A percentile compares a stretch with the other conserved stretches of the same genome.
Conservation (phyloP, 1,284 basidiomycete genomes). For the Neotropicomus parvogracilis region DNA sequence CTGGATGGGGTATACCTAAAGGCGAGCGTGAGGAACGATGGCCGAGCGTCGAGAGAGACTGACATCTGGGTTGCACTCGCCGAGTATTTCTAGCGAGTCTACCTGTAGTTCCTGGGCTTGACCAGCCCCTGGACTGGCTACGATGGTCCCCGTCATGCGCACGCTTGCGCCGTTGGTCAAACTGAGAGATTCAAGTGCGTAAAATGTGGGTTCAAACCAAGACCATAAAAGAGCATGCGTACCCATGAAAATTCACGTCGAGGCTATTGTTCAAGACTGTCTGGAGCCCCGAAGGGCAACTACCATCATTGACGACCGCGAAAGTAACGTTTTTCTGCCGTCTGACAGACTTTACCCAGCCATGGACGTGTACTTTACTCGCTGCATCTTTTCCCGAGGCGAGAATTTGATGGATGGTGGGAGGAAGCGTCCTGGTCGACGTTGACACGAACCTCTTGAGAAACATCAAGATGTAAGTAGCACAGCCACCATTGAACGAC, state of each 20-base stretch:
- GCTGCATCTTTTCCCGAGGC: slow-evolving; percentile 22
- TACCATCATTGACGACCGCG: slow-evolving; percentile 81
- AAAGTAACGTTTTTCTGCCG: slow-evolving; percentile 86
- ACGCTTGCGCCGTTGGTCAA: slow-evolving; percentile 75
- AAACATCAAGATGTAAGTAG: slow-evolving; percentile 21
- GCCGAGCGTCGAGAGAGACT: slow-evolving; percentile 18
- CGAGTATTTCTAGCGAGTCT: slow-evolving; percentile 61
- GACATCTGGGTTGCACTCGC: slow-evolving; percentile 73
- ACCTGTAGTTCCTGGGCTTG: slow-evolving; percentile 79
- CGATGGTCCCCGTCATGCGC: slow-evolving; percentile 61
- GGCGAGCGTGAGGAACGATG: slow-evolving; percentile 9
- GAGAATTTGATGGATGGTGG: slow-evolving; percentile 58
- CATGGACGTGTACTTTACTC: slow-evolving; percentile 46
- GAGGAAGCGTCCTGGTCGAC: slow-evolving; percentile 36
- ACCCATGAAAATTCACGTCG: slow-evolving; percentile 19
- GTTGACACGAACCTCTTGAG: slow-evolving; percentile 29
- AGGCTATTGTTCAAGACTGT: slow-evolving; percentile 56
- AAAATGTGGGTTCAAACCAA: background rate
- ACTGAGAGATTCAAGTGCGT: slow-evolving; percentile 31
- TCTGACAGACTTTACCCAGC: slow-evolving; percentile 83
- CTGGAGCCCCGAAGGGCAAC: slow-evolving; percentile 64
- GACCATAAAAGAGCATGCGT: background rate
- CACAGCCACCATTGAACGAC: slow-evolving; percentile 34
- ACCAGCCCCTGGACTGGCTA: slow-evolving; percentile 61
- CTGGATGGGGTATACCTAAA: slow-evolving; percentile 80